Evolutionary conservation across 2,329 filamentous ascomycete species (phyloP), one percentile per base, ranked within the genome.

Genomic region (Zymoseptoria ardabiliae): DNA sequence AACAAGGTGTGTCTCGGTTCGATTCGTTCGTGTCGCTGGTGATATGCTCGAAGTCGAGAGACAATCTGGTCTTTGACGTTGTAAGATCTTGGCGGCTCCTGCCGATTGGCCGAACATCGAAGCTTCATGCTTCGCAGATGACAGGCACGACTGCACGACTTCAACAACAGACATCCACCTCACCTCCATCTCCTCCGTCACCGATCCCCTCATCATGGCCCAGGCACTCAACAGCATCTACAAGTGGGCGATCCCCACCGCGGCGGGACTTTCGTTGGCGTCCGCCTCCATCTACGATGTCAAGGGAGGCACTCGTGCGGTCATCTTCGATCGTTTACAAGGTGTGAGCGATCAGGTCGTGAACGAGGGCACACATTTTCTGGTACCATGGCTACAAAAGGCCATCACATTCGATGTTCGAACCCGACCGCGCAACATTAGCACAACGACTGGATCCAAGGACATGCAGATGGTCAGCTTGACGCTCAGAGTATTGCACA

Each of bases 381-480:
- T 99, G 58, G 77, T 99, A 45, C 94, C 94, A 7, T 99, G 94
- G 94, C 79, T 99, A 74, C 94, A 99, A 78, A 88, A 86, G 77
- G 90, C 88, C 70, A 91, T 99, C 78, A 82, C 96, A 74, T 99
- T 96, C 75, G 94, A 99, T 79, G 94, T 99, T 66, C 88, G 94
- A 65, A 99, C 95, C 59, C 95, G 96, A 83, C 94, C 94, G 63
- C 85, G 94, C 73, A 97, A 96, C 76, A 97, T 99, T 75, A 90
- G 89, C 67, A 99, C 94, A 25, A 99, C 94, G 22, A 99, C 94
- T 11, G 94, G 94, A 60, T 93, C 88, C 83, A 99, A 99, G 85
- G 94, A 99, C 79, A 78, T 99, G 82, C 94, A 99, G 81, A 99
- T 99, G 94, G 94, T 99, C 72, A 97, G 91, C 83, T 83, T 99